A percentile compares a stretch with the other conserved stretches of the same genome.
Evolutionary conservation across 768 basidiomycete species (phyloP).

Genomic region (Russula vinacea): DNA sequence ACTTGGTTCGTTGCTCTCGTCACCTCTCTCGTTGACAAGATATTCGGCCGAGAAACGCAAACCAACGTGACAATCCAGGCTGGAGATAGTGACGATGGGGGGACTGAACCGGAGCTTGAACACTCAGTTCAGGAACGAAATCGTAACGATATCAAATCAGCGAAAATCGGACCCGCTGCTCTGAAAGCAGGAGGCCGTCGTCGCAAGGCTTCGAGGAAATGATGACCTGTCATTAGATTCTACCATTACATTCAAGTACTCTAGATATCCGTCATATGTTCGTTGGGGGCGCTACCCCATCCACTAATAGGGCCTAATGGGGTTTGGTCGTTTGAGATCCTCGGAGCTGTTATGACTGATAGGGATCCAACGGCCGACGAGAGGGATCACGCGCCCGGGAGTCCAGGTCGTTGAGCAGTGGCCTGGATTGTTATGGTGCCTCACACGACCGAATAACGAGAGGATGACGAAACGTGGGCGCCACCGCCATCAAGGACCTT

Average conservation of each 20-base stretch:
- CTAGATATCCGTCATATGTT: not conserved
- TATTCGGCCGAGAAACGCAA: conserved; percentile 26
- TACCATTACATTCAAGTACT: not conserved
- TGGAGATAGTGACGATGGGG: conserved; percentile 43
- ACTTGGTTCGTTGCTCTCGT: conserved; percentile 70
- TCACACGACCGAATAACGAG: conserved; percentile 1
- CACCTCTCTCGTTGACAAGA: conserved; percentile 35
- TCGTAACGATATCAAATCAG: conserved; percentile 33
- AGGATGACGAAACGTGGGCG: conserved; percentile 5
- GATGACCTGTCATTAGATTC: conserved; percentile 34
- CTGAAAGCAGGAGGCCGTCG: conserved; percentile 61
- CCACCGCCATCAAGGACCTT: conserved; percentile 1
- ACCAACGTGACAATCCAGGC: not conserved
- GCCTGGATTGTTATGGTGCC: not conserved
- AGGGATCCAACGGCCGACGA: not conserved
- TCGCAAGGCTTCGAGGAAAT: conserved; percentile 54
- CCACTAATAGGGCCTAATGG: too few relatives aligned
- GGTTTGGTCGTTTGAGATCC: not conserved
- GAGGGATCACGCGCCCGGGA: not conserved
- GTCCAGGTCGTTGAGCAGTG: not conserved
- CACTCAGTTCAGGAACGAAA: conserved; percentile 38
- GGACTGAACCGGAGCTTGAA: conserved; percentile 40
- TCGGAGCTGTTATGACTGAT: not conserved
- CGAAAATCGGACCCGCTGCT: conserved; percentile 40
- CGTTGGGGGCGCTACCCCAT: not conserved